Percentiles rank a stretch among this genome's conserved stretches.
Conservation (phyloP, 106 monocot species). For the Amphibolis antarctica region DNA sequence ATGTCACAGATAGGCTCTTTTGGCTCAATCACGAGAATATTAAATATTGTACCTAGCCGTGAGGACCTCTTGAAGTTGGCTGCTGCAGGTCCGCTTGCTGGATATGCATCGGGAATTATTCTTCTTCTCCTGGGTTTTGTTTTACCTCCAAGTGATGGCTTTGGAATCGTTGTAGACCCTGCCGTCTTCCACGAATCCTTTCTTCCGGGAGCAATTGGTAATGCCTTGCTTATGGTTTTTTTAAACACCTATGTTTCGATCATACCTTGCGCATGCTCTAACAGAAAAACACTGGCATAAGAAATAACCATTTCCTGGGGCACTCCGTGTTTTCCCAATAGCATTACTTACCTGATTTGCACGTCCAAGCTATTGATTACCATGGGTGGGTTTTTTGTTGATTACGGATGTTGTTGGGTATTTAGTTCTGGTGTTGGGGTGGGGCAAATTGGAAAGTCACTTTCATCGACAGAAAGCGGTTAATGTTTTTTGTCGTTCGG, state of each 20-base stretch:
- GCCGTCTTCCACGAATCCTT: constrained; percentile 90
- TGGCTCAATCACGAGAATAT: constrained; percentile 89
- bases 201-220: constrained; percentile 88
- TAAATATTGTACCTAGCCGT: constrained; percentile 63
- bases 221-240: not conserved
- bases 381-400: too few relatives aligned
- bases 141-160: constrained; percentile 70
- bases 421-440: too few relatives aligned
- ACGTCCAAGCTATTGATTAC: too few relatives aligned
- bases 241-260: not conserved
- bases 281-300: too few relatives aligned
- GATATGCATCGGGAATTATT: constrained; percentile 55
- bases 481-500: too few relatives aligned
- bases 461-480: too few relatives aligned
- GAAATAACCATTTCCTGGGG: too few relatives aligned
- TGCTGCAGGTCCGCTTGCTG: constrained; percentile 82
- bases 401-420: too few relatives aligned
- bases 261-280: too few relatives aligned
- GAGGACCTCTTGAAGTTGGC: constrained; percentile 72
- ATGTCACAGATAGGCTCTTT: constrained; percentile 83
- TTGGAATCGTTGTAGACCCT: constrained; percentile 77
- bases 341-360: not conserved
- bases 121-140: constrained; percentile 74
- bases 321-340: too few relatives aligned
- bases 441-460: too few relatives aligned